Percentiles rank a stretch among this genome's conserved stretches.
Evolutionary conservation across 1,284 basidiomycete species (phyloP).

Genomic region (Leucoagaricus sp.): DNA sequence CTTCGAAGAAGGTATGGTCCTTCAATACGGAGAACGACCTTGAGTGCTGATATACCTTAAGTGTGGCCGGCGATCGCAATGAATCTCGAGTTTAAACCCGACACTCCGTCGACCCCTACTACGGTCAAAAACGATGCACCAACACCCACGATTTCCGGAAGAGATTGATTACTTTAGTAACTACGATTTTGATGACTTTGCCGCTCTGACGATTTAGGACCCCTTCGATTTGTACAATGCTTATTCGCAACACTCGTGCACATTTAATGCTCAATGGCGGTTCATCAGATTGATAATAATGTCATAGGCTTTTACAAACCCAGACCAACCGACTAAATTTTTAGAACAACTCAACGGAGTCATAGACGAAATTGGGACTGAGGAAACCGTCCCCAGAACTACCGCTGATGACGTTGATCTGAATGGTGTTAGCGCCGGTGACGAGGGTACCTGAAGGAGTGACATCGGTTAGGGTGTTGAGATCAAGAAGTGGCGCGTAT

Average conservation of each 20-base stretch:
- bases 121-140: background rate
- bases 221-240: no score
- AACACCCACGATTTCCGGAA: constrained; percentile 2
- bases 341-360: constrained; percentile 45
- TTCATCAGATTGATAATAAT: no score
- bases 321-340: background rate
- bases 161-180: background rate
- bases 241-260: no score
- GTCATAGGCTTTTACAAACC: no score
- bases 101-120: constrained; percentile 8
- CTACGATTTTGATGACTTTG: no score
- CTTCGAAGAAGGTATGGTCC: constrained; percentile 68
- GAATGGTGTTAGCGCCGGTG: constrained; percentile 41
- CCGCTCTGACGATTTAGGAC: background rate
- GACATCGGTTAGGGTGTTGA: background rate
- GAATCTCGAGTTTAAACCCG: constrained; percentile 62
- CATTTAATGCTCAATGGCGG: no score
- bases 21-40: background rate
- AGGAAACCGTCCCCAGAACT: constrained; percentile 43
- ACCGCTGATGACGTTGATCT: constrained; percentile 44
- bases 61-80: constrained; percentile 72
- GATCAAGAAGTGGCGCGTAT: background rate
- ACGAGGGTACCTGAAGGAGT: constrained; percentile 32
- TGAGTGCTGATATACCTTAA: constrained; percentile 25
- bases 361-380: constrained; percentile 46